Evolutionary conservation across 2,329 filamentous ascomycete species (phyloP).

Genomic region (Polytolypa hystricis): DNA sequence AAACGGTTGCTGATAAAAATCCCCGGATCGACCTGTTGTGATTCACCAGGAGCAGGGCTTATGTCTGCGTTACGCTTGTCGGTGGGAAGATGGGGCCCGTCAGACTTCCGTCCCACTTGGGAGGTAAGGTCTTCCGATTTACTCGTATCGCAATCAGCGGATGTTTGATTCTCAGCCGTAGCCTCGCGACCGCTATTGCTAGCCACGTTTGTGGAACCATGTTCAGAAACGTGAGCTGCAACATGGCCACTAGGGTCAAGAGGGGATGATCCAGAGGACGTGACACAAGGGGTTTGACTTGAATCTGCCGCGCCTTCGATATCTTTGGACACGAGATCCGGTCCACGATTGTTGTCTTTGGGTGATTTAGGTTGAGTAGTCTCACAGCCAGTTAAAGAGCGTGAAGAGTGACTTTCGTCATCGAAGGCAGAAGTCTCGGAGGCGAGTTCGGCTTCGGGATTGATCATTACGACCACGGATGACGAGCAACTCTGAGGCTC

Average conservation of each 20-base stretch:
- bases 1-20: conserved; percentile 14
- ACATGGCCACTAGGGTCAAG: neutral
- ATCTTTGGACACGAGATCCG: neutral
- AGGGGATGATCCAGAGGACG: neutral
- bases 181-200: neutral
- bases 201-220: neutral
- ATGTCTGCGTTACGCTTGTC: too few species aligned
- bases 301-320: neutral
- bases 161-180: neutral
- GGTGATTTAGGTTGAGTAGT: neutral
- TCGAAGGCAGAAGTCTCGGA: conserved; percentile 11
- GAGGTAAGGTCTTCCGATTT: neutral
- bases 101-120: neutral
- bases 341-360: neutral
- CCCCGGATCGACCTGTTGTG: conserved; percentile 5
- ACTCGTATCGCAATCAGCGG: neutral
- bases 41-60: neutral
- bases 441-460: conserved; percentile 15
- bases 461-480: conserved; percentile 18
- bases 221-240: neutral
- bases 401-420: neutral
- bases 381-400: neutral
- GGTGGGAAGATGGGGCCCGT: too few species aligned
- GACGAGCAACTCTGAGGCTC: conserved; percentile 20
- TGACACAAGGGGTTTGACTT: neutral